Conservation (phyloP, 371 early-diverging fungal species). For the Chytridium lagenaria region DNA sequence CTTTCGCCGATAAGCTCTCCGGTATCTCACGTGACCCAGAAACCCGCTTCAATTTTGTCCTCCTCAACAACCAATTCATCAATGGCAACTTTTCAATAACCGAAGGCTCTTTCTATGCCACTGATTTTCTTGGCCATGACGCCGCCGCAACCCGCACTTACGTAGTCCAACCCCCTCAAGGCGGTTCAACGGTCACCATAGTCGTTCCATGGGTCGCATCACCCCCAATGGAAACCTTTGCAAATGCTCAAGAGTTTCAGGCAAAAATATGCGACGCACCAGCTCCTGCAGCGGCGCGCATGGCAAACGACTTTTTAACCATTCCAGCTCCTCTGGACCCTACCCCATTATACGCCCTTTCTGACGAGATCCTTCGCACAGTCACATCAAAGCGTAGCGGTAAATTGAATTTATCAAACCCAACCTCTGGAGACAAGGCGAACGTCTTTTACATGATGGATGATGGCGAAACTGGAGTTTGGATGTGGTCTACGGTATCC, state of each 20-base stretch:
- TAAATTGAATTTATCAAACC: not conserved
- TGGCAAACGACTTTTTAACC: not conserved
- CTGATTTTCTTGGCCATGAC: conserved; percentile 5
- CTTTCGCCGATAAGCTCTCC: not conserved
- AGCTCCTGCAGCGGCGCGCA: too few species aligned
- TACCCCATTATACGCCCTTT: not conserved
- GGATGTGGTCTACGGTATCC: not conserved
- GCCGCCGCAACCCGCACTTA: not conserved
- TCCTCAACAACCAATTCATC: not conserved
- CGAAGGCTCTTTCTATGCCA: not conserved
- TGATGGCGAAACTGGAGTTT: conserved; percentile 1
- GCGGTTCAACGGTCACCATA: not conserved
- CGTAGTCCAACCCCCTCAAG: not conserved
- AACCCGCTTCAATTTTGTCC: not conserved
- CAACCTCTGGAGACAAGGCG: not conserved
- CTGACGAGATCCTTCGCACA: too few species aligned
- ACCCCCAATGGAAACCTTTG: not conserved
- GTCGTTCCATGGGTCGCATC: not conserved
- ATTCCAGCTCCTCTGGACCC: not conserved
- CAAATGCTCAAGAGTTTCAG: not conserved
- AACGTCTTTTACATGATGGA: not conserved
- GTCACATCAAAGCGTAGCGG: too few species aligned
- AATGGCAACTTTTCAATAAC: not conserved
- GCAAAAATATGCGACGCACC: not conserved
- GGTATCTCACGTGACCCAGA: not conserved